phyloP scores from a whole-genome alignment of 768 basidiomycete species.

The Tylopilus vinaceipallidus region DNA sequence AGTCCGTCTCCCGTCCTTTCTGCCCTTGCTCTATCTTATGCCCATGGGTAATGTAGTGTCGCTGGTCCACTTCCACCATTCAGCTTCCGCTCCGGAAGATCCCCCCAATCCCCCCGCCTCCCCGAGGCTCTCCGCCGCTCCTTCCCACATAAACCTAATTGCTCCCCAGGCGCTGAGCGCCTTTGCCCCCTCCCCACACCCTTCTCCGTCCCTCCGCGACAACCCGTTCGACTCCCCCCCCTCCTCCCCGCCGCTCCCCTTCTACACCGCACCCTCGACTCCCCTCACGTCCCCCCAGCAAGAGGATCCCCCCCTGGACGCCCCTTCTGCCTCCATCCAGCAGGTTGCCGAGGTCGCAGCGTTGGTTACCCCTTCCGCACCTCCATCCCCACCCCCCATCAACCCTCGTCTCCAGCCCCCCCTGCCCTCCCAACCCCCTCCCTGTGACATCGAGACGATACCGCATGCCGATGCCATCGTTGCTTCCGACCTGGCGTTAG shows the following conservation, averaged over 20 bases:
- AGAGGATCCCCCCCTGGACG: conserved; percentile 33
- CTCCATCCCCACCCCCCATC: conserved; percentile 28
- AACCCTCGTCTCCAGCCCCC: conserved; percentile 18
- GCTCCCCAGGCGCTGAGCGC: conserved; percentile 33
- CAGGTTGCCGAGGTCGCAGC: conserved; percentile 17
- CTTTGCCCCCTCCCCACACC: conserved; percentile 29
- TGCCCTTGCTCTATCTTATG: conserved; percentile 8
- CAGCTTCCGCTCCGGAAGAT: conserved; percentile 18
- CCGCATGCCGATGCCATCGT: conserved; percentile 26
- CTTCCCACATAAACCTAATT: conserved; percentile 34
- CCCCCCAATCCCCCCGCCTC: conserved; percentile 6
- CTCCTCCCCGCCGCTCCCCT: conserved; percentile 39
- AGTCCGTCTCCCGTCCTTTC: conserved; percentile 20
- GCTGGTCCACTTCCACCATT: conserved; percentile 28
- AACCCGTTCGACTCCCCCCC: conserved; percentile 38
- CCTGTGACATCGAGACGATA: conserved; percentile 28
- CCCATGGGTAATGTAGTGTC: conserved; percentile 35
- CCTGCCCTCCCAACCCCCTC: conserved; percentile 22
- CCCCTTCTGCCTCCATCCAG: conserved; percentile 19
- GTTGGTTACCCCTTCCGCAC: conserved; percentile 15
- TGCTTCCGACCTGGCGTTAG: conserved; percentile 32
- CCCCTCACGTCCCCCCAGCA: conserved; percentile 41
- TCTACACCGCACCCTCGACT: conserved; percentile 49
- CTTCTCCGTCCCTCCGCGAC: conserved; percentile 35
- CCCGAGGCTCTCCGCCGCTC: conserved; percentile 23